Evolutionary conservation across 2,329 filamentous ascomycete species (phyloP), one percentile per base, ranked within the genome.

Genomic region (Ophiostoma australiae): DNA sequence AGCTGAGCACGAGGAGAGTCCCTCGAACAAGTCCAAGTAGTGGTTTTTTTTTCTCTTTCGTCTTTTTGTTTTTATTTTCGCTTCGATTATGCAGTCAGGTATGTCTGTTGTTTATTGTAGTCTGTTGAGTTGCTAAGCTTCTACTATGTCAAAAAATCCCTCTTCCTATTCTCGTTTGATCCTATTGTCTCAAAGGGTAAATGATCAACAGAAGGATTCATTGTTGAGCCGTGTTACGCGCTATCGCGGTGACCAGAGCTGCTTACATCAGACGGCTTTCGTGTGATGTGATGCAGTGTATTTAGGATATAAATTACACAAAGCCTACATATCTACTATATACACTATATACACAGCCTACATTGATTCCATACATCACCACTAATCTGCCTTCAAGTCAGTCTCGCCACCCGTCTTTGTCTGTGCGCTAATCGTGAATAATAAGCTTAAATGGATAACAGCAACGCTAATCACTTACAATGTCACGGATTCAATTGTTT

Each of bases 1-100:
- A 74, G 87, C 52, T 10, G 75, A 75, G 73, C 63, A 66, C 63
- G 35, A 39, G 5, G 23, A 39, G 63, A 39, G 20, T 39, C 20
- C 52, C 7, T n/a, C 27, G 10, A 3, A 15, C 8, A 35, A 66
- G 33, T 37, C 33, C 17, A 37, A 35, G 61, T 35, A 37, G 27
- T 17, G 4, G 5, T 52, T 13, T 31, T 1, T 20, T 27, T 31
- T 8, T 27, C 20, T 13, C 2, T 27, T 31, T 52, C 3, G 17
- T 52, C 20, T 52, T 52, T 2, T 23, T 17, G 11, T n/a, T 52
- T 2, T 52, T 6, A 15, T 3, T 52, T 20, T 7, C 1, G 7
- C 17, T 8, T 52, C 6, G 1, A 23, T 20, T 20, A 8, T 15
- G n/a, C 11, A 27, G 52, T 27, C 39, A 11, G 23, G n/a, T 58